phyloP scores from a whole-genome alignment of 441 rosid genomes.

The Erysimum cheiri region DNA sequence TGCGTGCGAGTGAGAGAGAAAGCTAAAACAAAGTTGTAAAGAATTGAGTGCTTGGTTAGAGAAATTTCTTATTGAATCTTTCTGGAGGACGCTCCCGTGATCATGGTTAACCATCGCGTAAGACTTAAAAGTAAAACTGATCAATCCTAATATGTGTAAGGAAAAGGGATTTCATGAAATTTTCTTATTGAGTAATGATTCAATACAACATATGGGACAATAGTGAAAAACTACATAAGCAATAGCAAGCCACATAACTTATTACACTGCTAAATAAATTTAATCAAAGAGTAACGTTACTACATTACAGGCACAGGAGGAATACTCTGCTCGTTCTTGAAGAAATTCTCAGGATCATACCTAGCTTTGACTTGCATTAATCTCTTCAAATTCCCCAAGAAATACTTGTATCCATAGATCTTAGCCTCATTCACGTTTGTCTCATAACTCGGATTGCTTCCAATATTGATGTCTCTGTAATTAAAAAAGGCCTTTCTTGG shows the following conservation, averaged over 20 bases:
- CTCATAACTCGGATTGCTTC: constrained; percentile 34
- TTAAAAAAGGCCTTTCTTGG: constrained; percentile 69
- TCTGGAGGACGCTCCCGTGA: no score
- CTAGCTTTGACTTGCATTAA: constrained; percentile 45
- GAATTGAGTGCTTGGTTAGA: no score
- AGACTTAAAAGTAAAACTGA: background rate
- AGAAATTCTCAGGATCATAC: constrained; percentile 54
- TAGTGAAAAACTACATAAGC: background rate
- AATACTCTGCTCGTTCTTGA: constrained; percentile 57
- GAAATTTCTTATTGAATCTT: no score
- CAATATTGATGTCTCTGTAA: constrained; percentile 64
- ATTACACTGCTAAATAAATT: background rate
- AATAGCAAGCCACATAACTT: background rate
- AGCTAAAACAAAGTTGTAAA: no score
- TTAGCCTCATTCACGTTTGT: constrained; percentile 29
- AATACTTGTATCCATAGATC: constrained; percentile 42
- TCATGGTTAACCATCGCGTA: background rate
- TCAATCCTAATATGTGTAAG: background rate
- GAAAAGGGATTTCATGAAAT: background rate
- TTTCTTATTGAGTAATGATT: background rate
- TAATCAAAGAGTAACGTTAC: background rate
- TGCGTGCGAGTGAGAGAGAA: no score
- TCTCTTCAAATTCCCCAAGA: constrained; percentile 50
- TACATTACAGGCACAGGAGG: constrained; percentile 36
- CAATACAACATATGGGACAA: background rate